phyloP scores from a whole-genome alignment of 2,329 filamentous ascomycete species.

The Fusarium sp. region DNA sequence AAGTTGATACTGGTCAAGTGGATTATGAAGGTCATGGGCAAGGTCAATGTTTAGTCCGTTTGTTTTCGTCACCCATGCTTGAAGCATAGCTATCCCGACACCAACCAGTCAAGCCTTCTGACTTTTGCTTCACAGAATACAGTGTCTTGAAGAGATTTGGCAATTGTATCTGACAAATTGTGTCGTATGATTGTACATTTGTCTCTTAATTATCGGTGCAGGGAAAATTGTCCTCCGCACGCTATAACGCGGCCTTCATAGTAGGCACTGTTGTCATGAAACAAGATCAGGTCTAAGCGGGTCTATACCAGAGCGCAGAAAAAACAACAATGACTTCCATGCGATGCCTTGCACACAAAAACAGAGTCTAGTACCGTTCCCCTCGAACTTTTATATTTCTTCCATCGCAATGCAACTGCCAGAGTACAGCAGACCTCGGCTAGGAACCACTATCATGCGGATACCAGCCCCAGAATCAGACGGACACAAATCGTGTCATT shows the following conservation, averaged over 20 bases:
- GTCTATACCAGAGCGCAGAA: constrained; percentile 35
- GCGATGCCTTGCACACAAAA: constrained; percentile 22
- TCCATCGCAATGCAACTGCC: constrained; percentile 37
- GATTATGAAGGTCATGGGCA: not conserved
- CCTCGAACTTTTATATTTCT: constrained; percentile 36
- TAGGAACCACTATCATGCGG: constrained; percentile 31
- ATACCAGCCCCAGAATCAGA: constrained; percentile 38
- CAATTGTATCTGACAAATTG: not conserved
- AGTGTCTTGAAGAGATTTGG: not conserved
- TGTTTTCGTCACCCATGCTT: not conserved
- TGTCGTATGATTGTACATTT: not conserved
- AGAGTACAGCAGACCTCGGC: constrained; percentile 9
- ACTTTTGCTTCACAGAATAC: not conserved
- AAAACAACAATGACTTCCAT: constrained; percentile 15
- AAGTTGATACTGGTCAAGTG: not conserved
- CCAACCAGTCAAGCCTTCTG: not conserved
- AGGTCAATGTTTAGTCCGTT: not conserved
- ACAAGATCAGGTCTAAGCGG: constrained; percentile 18
- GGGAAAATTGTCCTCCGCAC: constrained; percentile 7
- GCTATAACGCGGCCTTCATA: not conserved
- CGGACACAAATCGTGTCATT: constrained; percentile 39
- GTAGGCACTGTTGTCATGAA: constrained; percentile 11
- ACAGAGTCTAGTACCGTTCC: constrained; percentile 30
- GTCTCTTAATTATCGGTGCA: not conserved
- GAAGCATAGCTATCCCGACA: not conserved